Conservation (phyloP, 2,329 filamentous ascomycete genomes). For the Fusarium tricinctum region DNA sequence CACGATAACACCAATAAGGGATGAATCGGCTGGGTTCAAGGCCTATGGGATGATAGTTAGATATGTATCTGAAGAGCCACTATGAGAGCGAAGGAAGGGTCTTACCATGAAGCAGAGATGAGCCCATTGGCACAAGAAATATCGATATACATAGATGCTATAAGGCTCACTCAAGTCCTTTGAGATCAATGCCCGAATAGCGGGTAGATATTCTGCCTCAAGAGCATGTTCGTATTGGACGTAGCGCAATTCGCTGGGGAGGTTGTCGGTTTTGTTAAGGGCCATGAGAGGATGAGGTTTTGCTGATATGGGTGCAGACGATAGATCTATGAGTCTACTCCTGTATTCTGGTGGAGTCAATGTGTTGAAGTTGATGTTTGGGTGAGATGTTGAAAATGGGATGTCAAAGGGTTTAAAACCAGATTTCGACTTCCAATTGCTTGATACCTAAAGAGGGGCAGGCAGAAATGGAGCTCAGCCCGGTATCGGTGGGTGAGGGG, state of each 20-base stretch:
- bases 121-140: constrained; percentile 98
- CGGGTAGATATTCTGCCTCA: constrained; percentile 78
- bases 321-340: not conserved
- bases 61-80: constrained; percentile 26
- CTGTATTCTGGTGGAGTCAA: not conserved
- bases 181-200: constrained; percentile 92
- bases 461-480: constrained; percentile 39
- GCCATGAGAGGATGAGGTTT: constrained; percentile 52
- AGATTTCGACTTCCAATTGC: constrained; percentile 25
- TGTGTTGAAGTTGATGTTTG: constrained; percentile 4
- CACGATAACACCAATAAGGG: constrained; percentile 89
- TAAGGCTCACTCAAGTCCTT: constrained; percentile 98
- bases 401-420: constrained; percentile 29
- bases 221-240: constrained; percentile 73
- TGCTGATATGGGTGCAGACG: not conserved
- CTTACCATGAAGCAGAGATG: constrained; percentile 94
- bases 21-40: constrained; percentile 69
- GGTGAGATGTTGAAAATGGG: constrained; percentile 24
- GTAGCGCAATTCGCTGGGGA: constrained; percentile 67
- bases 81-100: not conserved
- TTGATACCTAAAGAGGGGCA: constrained; percentile 42
- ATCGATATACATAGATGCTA: constrained; percentile 98
- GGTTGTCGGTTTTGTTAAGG: constrained; percentile 50
- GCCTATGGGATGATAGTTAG: constrained; percentile 60
- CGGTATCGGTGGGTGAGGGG: constrained; percentile 40